Conservation (phyloP, 768 basidiomycete genomes). For the Hypsizygus marmoreus region DNA sequence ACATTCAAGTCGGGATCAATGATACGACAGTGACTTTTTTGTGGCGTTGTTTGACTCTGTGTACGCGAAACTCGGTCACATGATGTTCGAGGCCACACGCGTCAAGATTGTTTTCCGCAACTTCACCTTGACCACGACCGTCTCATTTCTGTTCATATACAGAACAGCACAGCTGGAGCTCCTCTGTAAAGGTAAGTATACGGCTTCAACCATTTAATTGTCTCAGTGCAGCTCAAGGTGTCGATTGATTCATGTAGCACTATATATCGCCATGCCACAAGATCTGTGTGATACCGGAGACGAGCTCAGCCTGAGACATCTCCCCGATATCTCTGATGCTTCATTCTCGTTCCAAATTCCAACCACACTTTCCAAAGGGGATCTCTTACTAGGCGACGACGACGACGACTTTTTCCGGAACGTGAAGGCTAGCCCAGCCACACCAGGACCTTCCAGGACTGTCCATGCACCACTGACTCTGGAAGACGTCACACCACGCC, state of each 20-base stretch:
- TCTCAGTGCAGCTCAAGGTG: neutral
- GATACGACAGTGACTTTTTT: neutral
- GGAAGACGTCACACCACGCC: slow-evolving; percentile 32
- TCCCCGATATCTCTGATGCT: slow-evolving; percentile 55
- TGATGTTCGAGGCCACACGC: too few species aligned
- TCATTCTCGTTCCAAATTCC: slow-evolving; percentile 63
- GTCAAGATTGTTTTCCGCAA: too few species aligned
- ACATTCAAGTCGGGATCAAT: neutral
- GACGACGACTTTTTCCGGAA: slow-evolving; percentile 48
- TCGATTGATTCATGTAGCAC: neutral
- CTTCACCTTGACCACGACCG: too few species aligned
- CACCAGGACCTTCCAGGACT: slow-evolving; percentile 28
- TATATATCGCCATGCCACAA: slow-evolving; percentile 22
- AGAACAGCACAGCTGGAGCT: too few species aligned
- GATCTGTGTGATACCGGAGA: slow-evolving; percentile 28
- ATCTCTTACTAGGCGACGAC: slow-evolving; percentile 55
- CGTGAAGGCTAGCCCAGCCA: slow-evolving; percentile 38
- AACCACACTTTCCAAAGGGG: slow-evolving; percentile 35
- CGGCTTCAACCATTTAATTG: too few species aligned
- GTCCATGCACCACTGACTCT: slow-evolving; percentile 36
- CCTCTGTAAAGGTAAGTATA: too few species aligned
- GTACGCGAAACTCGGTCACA: slow-evolving; percentile 18
- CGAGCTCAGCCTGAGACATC: slow-evolving; percentile 51
- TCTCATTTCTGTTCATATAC: too few species aligned
- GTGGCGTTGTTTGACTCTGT: slow-evolving; percentile 18